Conservation (phyloP, 139 green algal genomes). For the Chlamydomonas incerta region DNA sequence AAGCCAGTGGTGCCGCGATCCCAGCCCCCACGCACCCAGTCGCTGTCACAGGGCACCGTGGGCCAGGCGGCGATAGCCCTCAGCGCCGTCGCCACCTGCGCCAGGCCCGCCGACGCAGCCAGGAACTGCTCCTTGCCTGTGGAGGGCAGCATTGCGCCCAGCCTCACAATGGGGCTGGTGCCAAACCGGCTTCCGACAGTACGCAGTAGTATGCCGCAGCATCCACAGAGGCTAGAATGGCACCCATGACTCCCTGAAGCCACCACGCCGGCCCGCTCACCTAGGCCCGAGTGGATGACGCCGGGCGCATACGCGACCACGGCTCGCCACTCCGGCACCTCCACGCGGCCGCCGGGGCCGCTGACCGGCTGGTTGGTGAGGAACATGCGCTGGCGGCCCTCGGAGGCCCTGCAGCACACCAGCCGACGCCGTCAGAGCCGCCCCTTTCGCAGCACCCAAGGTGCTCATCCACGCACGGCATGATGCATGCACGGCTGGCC, state of each 20-base stretch:
- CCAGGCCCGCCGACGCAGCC: neutral
- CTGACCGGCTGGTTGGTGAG: conserved; percentile 13
- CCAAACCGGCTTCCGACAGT: too few relatives aligned
- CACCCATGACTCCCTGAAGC: too few relatives aligned
- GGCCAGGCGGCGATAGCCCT: conserved; percentile 22
- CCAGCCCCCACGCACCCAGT: neutral
- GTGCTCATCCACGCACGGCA: too few relatives aligned
- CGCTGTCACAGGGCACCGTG: conserved; percentile 8
- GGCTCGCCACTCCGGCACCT: neutral
- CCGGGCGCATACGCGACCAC: conserved; percentile 14
- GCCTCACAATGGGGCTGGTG: too few relatives aligned
- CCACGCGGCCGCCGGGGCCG: neutral
- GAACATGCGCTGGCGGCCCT: conserved; percentile 1
- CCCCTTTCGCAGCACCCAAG: too few relatives aligned
- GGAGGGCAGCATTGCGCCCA: too few relatives aligned
- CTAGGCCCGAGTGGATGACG: conserved; percentile 12
- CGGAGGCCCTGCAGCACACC: neutral
- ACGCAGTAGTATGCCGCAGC: too few relatives aligned
- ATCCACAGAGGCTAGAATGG: too few relatives aligned
- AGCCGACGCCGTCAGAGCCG: too few relatives aligned
- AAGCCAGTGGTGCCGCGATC: neutral
- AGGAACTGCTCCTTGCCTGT: conserved; percentile 28
- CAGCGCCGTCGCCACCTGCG: conserved; percentile 2
- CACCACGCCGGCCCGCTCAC: too few relatives aligned
- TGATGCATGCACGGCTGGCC: neutral